A percentile compares a stretch with the other conserved stretches of the same genome.
phyloP scores from a whole-genome alignment of 202 grass and related monocot genomes.

The Schoenoplectus triqueter region DNA sequence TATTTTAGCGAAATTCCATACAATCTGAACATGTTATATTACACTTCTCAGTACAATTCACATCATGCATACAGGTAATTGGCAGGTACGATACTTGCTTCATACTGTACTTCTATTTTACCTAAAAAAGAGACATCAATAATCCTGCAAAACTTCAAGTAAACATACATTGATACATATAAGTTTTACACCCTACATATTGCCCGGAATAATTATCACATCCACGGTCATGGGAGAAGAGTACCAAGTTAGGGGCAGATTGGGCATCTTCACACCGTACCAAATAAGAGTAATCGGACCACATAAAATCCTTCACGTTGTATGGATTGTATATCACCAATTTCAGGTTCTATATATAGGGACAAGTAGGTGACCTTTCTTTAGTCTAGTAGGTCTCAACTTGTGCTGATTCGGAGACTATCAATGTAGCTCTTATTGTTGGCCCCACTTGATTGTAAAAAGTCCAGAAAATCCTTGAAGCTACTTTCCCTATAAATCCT shows the following conservation, averaged over 20 bases:
- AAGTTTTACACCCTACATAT: not conserved
- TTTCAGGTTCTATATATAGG: not conserved
- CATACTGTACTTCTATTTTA: not conserved
- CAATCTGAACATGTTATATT: not conserved
- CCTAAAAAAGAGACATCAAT: not conserved
- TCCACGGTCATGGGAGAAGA: not conserved
- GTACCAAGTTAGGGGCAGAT: not conserved
- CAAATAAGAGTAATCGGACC: not conserved
- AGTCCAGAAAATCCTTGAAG: conserved; percentile 79
- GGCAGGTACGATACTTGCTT: not conserved
- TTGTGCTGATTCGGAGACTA: conserved; percentile 51
- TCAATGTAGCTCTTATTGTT: conserved; percentile 58
- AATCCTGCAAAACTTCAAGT: not conserved
- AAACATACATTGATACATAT: too few species aligned
- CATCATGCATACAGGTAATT: not conserved
- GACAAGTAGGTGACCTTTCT: not conserved
- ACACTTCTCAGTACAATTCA: not conserved
- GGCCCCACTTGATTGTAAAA: conserved; percentile 40
- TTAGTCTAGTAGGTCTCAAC: not conserved
- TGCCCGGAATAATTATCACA: not conserved
- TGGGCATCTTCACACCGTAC: not conserved
- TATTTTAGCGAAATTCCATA: not conserved
- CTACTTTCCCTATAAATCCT: conserved; percentile 70
- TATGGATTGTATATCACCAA: not conserved
- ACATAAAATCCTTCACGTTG: not conserved